A percentile compares a stretch with the other conserved stretches of the same genome.
These are phyloP conservation scores for Penicillium pancosmium DNA, from an alignment of 495 filamentous ascomycete species.

Conservation along the genomic window DNA sequence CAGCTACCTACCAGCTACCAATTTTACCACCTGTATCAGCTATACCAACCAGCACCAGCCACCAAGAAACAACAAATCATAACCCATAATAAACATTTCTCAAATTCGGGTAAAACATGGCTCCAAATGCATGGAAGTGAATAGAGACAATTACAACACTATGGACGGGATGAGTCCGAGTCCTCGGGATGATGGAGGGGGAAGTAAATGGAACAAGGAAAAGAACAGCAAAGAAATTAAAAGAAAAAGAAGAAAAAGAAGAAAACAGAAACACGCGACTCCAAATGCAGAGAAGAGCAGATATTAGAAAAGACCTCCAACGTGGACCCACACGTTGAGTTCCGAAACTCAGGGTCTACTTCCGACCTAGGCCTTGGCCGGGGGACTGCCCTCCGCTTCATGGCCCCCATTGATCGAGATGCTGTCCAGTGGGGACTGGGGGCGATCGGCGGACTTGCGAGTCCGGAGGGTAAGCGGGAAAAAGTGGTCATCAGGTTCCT, in stretches of 20 bases:
- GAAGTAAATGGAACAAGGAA: constrained; percentile 8
- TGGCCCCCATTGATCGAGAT: constrained; percentile 39
- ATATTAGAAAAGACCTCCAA: constrained; percentile 8
- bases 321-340: neutral
- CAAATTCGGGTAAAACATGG: constrained; percentile 12
- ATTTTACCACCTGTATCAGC: too few relatives aligned
- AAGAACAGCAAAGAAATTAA: constrained; percentile 13
- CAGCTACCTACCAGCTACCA: too few relatives aligned
- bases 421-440: constrained; percentile 46
- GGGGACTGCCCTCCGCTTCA: constrained; percentile 13
- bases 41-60: neutral
- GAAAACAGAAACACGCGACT: constrained; percentile 9
- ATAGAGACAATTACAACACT: constrained; percentile 13
- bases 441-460: constrained; percentile 43
- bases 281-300: constrained; percentile 17
- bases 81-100: constrained; percentile 13
- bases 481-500: constrained; percentile 90
- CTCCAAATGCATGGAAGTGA: constrained; percentile 17
- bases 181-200: neutral
- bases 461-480: constrained; percentile 80
- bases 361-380: constrained; percentile 12
- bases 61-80: constrained; percentile 5
- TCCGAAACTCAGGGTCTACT: neutral
- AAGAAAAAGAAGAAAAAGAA: constrained; percentile 13
- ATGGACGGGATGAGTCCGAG: constrained; percentile 2